These are phyloP conservation scores for Aspergillus niger DNA, from an alignment of 2,329 filamentous ascomycete genomes.

Conservation along the genomic window DNA sequence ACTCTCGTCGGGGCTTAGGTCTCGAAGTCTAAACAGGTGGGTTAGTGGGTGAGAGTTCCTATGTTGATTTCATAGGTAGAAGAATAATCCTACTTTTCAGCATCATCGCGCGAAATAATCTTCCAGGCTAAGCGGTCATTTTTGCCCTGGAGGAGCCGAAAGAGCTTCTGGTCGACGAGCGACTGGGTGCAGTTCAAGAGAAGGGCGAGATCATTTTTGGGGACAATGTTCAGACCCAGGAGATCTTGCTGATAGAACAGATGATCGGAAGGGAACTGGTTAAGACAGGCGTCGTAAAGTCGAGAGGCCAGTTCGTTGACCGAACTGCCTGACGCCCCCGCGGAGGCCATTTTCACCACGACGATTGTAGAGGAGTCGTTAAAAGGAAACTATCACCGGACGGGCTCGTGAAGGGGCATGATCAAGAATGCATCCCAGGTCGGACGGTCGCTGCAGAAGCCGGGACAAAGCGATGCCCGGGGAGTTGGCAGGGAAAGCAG, in stretches of 20 bases:
- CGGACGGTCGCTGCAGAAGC: constrained; percentile 1
- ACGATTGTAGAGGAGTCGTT: constrained; percentile 21
- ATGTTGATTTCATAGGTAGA: background rate
- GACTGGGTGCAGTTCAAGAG: constrained; percentile 49
- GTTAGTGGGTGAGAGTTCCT: constrained; percentile 14
- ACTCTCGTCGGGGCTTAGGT: constrained; percentile 68
- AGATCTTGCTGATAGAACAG: constrained; percentile 52
- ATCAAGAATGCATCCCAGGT: constrained; percentile 29
- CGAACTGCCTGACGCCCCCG: constrained; percentile 33
- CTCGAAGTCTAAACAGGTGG: constrained; percentile 37
- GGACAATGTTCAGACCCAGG: constrained; percentile 45
- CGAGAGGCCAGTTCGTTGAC: constrained; percentile 45
- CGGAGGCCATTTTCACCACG: constrained; percentile 37
- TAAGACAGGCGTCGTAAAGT: constrained; percentile 49
- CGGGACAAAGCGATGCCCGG: background rate
- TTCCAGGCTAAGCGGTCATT: constrained; percentile 51
- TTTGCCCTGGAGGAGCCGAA: constrained; percentile 47
- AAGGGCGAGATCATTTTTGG: constrained; percentile 44
- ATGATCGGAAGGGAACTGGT: constrained; percentile 43
- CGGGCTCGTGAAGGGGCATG: constrained; percentile 34
- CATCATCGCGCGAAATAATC: constrained; percentile 50
- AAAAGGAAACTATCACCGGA: constrained; percentile 33
- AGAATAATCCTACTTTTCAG: constrained; percentile 45
- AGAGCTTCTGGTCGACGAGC: constrained; percentile 49
- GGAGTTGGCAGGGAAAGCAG: background rate